Base-by-base conservation (phyloP, 176 grass and related monocot genomes). In the Cenchrus purpureus region DNA sequence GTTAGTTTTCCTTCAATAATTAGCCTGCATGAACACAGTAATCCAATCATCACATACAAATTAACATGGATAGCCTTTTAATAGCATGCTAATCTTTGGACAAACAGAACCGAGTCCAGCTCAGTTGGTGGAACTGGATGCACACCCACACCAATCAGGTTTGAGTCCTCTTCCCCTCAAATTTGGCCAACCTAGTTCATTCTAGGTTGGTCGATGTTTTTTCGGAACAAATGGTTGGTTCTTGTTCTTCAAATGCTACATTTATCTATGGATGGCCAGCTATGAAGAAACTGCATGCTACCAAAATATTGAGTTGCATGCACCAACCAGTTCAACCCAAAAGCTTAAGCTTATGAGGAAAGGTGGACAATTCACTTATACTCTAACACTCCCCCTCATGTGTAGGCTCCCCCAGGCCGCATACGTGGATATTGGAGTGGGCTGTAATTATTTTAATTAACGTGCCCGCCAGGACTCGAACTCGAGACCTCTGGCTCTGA, bases 1-100 rank as follows among this genome's bases (percentile, higher is more conserved):
- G 87, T 88, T 84, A 98, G 78, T 91, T 98, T 98, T 66, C 93
- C 91, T 90, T 98, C 96, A 93, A 85, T 82, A 83, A 98, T 94
- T 90, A 98, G 77, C 86, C 95, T 98, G 65, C 84, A 86, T n/a
- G 84, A 45, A 92, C 44, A 88, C 53, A 84, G 65, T 77, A 79
- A 75, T 78, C 56, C 44, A 82, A 82, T 71, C 32, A 77, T 83
- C 72, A 74, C 51, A 82, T 56, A 62, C 17, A 85, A 12, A 84
- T 71, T 78, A 82, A 56, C 59, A 81, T 37, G 61, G 16, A 76
- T 29, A 79, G 19, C 12, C 25, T 71, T 78, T 61, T 68, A 15
- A 48, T 10, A 63, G 49, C 17, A 9, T 67, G 37, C 64, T 48
- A 76, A 48, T 4, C 48, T 45, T 77, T 49, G 34, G 51, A 60